Conservation (phyloP, 1,284 basidiomycete genomes). For the Vanrija humicola region DNA sequence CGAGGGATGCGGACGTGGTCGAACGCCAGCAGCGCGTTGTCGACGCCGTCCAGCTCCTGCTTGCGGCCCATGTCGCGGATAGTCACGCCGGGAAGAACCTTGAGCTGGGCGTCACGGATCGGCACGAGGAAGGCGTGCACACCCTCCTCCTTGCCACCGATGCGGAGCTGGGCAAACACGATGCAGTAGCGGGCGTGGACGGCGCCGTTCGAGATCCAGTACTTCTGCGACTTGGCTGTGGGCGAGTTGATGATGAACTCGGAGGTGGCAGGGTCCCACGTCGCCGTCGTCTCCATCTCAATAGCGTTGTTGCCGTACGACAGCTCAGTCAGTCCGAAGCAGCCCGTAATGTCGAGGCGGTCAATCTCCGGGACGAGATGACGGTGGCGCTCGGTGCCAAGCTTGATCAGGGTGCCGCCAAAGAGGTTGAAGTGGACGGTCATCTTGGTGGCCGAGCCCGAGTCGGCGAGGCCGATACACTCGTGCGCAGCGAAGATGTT, state of each 20-base stretch:
- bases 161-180: slow-evolving; percentile 11
- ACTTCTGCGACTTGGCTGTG: slow-evolving; percentile 5
- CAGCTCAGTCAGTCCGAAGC: slow-evolving; percentile 10
- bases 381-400: slow-evolving; percentile 15
- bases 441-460: slow-evolving; percentile 8
- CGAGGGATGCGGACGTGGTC: slow-evolving; percentile 8
- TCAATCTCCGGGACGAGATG: slow-evolving; percentile 7
- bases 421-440: slow-evolving; percentile 17
- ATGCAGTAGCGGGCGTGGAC: slow-evolving; percentile 11
- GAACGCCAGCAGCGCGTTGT: slow-evolving; percentile 14
- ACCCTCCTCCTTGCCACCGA: slow-evolving; percentile 7
- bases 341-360: slow-evolving; percentile 4
- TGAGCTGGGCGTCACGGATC: slow-evolving; percentile 8
- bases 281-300: slow-evolving; percentile 17
- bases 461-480: slow-evolving; percentile 9
- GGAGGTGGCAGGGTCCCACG: slow-evolving; percentile 1
- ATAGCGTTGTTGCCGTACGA: slow-evolving; percentile 10
- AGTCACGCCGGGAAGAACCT: slow-evolving; percentile 5
- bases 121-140: slow-evolving; percentile 13
- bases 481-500: slow-evolving; percentile 17
- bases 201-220: slow-evolving; percentile 14
- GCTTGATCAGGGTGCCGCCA: slow-evolving; percentile 12
- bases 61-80: slow-evolving; percentile 18
- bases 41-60: slow-evolving; percentile 12
- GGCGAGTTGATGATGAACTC: slow-evolving; percentile 14